phyloP scores from a whole-genome alignment of 2,329 filamentous ascomycete genomes.

The Harringtonia aguacate region DNA sequence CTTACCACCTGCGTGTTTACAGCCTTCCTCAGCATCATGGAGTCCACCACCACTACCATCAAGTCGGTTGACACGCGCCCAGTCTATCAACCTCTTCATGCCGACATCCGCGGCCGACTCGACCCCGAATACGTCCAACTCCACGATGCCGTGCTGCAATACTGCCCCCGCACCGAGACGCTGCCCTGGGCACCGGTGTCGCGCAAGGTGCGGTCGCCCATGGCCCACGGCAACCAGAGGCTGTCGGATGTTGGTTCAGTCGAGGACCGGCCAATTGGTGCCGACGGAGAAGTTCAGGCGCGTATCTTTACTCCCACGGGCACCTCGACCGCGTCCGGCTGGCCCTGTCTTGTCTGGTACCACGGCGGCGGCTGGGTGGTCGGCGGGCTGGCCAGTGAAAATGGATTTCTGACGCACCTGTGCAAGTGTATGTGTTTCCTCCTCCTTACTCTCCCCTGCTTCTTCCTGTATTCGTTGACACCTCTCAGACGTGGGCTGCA shows the following conservation, averaged over 20 bases:
- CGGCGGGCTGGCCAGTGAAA: constrained; percentile 22
- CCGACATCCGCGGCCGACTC: constrained; percentile 18
- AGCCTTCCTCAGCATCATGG: too few species aligned
- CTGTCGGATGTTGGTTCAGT: constrained; percentile 16
- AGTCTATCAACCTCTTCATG: constrained; percentile 22
- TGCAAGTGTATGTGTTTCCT: constrained; percentile 17
- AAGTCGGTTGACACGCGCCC: too few species aligned
- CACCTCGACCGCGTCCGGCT: constrained; percentile 15
- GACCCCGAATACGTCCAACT: constrained; percentile 27
- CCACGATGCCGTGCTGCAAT: constrained; percentile 26
- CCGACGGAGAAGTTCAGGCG: too few species aligned
- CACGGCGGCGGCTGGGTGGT: constrained; percentile 29
- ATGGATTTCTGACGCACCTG: constrained; percentile 21
- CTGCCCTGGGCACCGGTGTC: constrained; percentile 22
- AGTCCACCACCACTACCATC: too few species aligned
- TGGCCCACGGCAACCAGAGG: constrained; percentile 17
- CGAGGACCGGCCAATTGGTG: too few species aligned
- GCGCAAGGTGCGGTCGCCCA: too few species aligned
- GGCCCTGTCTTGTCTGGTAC: constrained; percentile 27
- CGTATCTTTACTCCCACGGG: constrained; percentile 21
- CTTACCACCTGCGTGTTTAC: too few species aligned
- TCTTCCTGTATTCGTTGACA: too few species aligned
- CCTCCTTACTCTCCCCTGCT: too few species aligned
- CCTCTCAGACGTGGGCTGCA: not conserved
- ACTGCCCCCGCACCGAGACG: constrained; percentile 21